Base-by-base conservation (phyloP, 208 protist genomes). In the Leishmania major region DNA sequence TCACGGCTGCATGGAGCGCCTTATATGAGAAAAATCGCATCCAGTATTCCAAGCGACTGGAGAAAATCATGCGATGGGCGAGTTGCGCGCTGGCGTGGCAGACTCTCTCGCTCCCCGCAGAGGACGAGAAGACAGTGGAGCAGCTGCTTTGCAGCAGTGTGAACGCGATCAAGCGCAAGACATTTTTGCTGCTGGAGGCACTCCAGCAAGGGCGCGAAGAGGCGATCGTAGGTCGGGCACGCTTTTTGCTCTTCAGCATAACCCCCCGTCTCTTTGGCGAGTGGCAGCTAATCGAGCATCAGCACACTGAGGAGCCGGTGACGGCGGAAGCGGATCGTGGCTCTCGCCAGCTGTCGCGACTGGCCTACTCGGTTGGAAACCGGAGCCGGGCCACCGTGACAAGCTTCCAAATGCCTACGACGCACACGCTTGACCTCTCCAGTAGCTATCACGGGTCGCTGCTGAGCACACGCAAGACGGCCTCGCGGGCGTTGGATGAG, bases 161-260 rank as follows among this genome's bases (percentile, higher is more conserved):
- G 55, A 89, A 94, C 37, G 89, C 87, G 73, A 79, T 97, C 8
- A 91, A 92, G 77, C 87, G 87, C 64, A 96, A 94, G 79, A 80
- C 84, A 0, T 93, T 94, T 81, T 79, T 97, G n/a, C 86, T 98
- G 28, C 83, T 96, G 59, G 95, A 98, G 79, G 91, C 89, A 17
- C 74, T 93, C 35, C 95, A 98, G 84, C 93, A 97, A 64, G 91
- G 87, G 0, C 84, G 87, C 17, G 86, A 90, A 51, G 84, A 81
- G n/a, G 84, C 70, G 31, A 94, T 98, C 71, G 55, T 98, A 3
- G 83, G 84, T 28, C 90, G 93, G 11, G 90, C 90, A 40, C 76
- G 78, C n/a, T 97, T 97, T 87, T 75, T 98, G 62, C 84, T 98
- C 17, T 82, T 81, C 35, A 83, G 87, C 72, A 59, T 98, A n/a